Conservation (phyloP, 805 yeast species). For the Wickerhamomyces strasburgensis region DNA sequence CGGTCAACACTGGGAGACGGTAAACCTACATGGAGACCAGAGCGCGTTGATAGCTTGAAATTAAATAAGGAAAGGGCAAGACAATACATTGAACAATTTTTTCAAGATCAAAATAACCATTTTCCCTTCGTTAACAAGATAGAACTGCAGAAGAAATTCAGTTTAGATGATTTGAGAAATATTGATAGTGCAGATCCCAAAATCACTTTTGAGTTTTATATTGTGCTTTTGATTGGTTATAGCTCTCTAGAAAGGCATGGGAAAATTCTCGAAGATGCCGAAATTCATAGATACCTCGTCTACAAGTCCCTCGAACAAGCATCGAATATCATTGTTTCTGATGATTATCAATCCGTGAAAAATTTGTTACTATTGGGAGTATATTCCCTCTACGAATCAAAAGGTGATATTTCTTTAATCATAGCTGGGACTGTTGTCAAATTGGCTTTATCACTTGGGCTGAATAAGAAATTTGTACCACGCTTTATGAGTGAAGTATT, state of each 20-base stretch:
- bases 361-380: conserved; percentile 41
- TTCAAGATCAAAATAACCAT: conserved; percentile 23
- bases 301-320: conserved; percentile 37
- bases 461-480: conserved; percentile 33
- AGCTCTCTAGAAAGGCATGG: conserved; percentile 42
- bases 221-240: conserved; percentile 53
- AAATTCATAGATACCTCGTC: conserved; percentile 36
- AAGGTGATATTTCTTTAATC: conserved; percentile 48
- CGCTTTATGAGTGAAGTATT: background rate
- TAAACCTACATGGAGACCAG: background rate
- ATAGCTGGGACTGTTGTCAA: conserved; percentile 44
- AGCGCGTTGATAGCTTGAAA: background rate
- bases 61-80: background rate
- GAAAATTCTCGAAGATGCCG: conserved; percentile 31
- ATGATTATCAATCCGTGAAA: conserved; percentile 36
- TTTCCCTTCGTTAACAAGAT: conserved; percentile 10
- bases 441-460: conserved; percentile 39
- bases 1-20: background rate
- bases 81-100: conserved; percentile 38
- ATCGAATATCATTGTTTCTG: conserved; percentile 33
- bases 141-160: conserved; percentile 31
- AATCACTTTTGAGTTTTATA: conserved; percentile 40
- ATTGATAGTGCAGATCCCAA: conserved; percentile 25
- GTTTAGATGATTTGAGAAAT: conserved; percentile 26
- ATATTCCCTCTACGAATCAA: conserved; percentile 46